Percentiles rank a stretch among this genome's conserved stretches.
Evolutionary conservation across 2,329 filamentous ascomycete species (phyloP).

Genomic region (Apiospora malaysiana): DNA sequence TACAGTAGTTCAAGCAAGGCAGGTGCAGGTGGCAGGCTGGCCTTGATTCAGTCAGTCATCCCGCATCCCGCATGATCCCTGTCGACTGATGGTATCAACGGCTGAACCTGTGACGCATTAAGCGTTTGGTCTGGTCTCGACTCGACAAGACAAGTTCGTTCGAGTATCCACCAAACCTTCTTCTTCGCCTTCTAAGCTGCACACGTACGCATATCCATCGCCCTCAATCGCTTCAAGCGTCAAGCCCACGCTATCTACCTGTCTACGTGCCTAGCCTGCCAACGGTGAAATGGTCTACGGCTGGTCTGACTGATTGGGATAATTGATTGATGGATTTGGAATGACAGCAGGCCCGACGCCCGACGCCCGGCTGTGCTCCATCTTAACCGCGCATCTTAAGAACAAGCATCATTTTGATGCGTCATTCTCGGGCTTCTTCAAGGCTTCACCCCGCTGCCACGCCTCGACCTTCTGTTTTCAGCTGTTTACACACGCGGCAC

Average conservation of each 20-base stretch:
- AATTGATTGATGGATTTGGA: constrained; percentile 12
- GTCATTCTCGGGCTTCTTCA: neutral
- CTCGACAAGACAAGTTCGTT: neutral
- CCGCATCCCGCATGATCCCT: neutral
- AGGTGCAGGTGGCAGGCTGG: too few species aligned
- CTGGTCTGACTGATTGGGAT: neutral
- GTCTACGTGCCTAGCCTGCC: neutral
- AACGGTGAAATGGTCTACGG: neutral
- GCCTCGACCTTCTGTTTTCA: constrained; percentile 18
- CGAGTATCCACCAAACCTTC: neutral
- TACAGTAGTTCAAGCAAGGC: neutral
- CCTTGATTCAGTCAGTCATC: neutral
- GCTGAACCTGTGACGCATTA: constrained; percentile 15
- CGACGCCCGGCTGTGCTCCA: neutral
- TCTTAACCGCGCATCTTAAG: constrained; percentile 16
- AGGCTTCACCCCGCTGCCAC: neutral
- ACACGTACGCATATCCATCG: neutral
- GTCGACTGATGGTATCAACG: neutral
- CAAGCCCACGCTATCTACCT: too few species aligned
- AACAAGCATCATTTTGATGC: constrained; percentile 1
- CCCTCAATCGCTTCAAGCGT: neutral
- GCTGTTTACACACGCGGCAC: neutral
- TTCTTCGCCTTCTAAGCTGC: neutral
- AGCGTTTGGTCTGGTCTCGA: neutral
- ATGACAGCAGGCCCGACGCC: neutral